Base-by-base conservation (phyloP, 2,329 filamentous ascomycete species). In the Thielaviopsis populi region DNA sequence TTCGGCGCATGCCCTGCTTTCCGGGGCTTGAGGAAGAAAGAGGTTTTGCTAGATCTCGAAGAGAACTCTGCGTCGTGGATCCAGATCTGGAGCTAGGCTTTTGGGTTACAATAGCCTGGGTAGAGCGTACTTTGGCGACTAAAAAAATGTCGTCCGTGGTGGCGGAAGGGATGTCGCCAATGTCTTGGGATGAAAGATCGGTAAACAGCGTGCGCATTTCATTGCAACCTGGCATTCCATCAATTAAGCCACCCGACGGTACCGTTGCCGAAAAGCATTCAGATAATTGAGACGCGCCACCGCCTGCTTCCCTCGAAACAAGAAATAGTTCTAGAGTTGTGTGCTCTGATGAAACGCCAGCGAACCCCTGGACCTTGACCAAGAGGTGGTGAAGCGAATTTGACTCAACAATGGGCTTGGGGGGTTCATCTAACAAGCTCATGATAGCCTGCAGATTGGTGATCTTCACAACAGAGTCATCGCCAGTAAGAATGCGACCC, bases 391-490 rank as follows among this genome's bases (percentile, higher is more conserved):
- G 88, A 62, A 95, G 76, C 42, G 88, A 79, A 0, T 83, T 85
- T 60, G 86, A 80, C 69, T 90, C 91, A 17, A 83, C 74, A 10
- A 82, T 77, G 3, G 83, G 78, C 22, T 83, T 81, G 0, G 91
- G 91, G n/a, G 86, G 83, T 69, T 89, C 87, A 65, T 96, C 87
- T 56, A 99, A 79, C 70, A 97, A 81, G 73, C 91, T 95, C 94
- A 99, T 99, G 71, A 91, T 83, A 3, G 94, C 95, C 76, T 99
- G 95, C 64, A 97, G 78, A 71, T 85, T 90, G 6, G 92, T 92
- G 68, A 96, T 83, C 65, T 96, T 88, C 33, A 97, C 88, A 3
- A 94, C 89, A 0, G 91, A 96, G 74, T 99, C 94, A 62, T 96
- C 88, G 13, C 89, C 90, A 0, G 91, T 96, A 69, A 99, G 75